A percentile compares a stretch with the other conserved stretches of the same genome.
phyloP scores from a whole-genome alignment of 176 grass and related monocot species.

The Rhynchospora tenuis region DNA sequence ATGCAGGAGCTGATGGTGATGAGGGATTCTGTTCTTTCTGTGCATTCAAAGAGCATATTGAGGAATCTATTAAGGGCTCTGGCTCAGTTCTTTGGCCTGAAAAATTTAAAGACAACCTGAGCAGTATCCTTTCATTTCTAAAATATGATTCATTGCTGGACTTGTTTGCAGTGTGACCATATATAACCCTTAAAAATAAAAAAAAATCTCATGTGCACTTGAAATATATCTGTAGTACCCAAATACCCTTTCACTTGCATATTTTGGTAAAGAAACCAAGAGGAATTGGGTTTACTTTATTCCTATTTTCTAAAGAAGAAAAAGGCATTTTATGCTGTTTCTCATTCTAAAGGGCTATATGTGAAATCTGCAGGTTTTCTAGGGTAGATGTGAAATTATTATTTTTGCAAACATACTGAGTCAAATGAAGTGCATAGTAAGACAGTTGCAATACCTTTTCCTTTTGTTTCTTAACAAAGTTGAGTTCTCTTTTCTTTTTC shows the following conservation, averaged over 20 bases:
- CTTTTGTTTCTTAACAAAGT: not conserved
- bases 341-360: not conserved
- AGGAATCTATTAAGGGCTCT: slow-evolving; percentile 41
- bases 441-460: not conserved
- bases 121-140: slow-evolving; percentile 71
- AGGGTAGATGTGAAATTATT: not conserved
- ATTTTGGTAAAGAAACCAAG: not conserved
- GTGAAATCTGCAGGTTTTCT: not conserved
- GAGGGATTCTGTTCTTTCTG: slow-evolving; percentile 81
- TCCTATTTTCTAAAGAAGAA: not conserved
- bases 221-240: not conserved
- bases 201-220: not conserved
- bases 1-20: slow-evolving; percentile 35
- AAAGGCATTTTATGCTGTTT: not conserved
- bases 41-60: slow-evolving; percentile 62
- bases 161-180: not conserved
- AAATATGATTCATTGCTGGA: not conserved
- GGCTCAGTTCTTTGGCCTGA: slow-evolving; percentile 51
- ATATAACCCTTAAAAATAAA: not conserved
- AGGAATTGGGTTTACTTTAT: not conserved
- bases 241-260: not conserved
- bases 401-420: not conserved
- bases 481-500: not conserved
- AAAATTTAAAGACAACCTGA: slow-evolving; percentile 66
- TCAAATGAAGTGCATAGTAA: not conserved